Evolutionary conservation across 2,329 filamentous ascomycete genomes (phyloP), one percentile per base, ranked within the genome.

Genomic region (Tolypocladium ovalisporum): DNA sequence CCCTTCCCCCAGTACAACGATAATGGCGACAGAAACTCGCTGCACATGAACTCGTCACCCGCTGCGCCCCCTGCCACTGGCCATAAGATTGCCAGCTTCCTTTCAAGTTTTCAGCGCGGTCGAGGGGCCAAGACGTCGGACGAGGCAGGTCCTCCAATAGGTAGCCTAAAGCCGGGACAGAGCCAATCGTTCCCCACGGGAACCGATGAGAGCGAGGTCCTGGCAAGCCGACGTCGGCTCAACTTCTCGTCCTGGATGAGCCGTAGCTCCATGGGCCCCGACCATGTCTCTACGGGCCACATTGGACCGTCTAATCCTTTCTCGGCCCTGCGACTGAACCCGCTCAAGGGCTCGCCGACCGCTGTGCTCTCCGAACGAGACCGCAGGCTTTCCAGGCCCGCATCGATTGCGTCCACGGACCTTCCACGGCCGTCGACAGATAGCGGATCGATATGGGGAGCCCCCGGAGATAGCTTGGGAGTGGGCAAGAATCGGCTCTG

Each of bases 351-450:
- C 54, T 78, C 78, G 29, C 79, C 74, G 24, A 73, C 73, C 40
- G 73, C 72, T 34, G 68, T 76, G 12, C 75, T 78, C 53, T 78
- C 81, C 27, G 82, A 85, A 22, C 75, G 79, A 40, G 81, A 84
- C 47, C 74, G 77, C 3, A 77, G 78, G 67, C 79, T 80, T 67
- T 86, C 88, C 1, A 77, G 88, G 22, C 87, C 88, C 15, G 76
- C 82, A 1, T 89, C 86, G 2, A 86, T 87, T 59, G 82, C 84
- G 17, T 89, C 86, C 0, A 79, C 79, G 6, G 87, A 89, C 58
- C 76, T 92, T 55, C 87, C 89, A 1, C 80, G 89, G 53, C 90
- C 89, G 7, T 92, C 89, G 1, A 88, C 87, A 1, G 90, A 94
- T 60, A 89, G 86, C 61, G 82, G 85, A 53, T 88, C 86, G 29